phyloP scores from a whole-genome alignment of 345 rosid genomes.

The Hypericum perforatum region DNA sequence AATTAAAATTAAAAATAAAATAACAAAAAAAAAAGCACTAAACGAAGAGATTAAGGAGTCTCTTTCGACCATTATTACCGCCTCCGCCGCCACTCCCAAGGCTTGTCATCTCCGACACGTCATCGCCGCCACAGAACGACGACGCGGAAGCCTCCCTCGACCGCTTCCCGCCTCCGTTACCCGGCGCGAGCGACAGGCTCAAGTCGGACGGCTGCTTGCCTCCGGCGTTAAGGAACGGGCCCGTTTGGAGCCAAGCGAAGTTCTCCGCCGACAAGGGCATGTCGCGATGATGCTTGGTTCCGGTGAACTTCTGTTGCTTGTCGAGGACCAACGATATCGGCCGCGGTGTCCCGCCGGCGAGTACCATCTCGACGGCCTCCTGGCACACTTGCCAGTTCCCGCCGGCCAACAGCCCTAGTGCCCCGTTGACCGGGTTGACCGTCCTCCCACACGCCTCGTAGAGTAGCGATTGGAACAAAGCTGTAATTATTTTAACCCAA shows the following conservation, averaged over 20 bases:
- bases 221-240: background rate
- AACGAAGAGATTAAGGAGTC: constrained; percentile 59
- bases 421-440: constrained; percentile 53
- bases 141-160: constrained; percentile 13
- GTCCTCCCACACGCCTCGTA: constrained; percentile 61
- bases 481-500: constrained; percentile 12
- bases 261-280: too few species aligned
- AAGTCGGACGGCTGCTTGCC: constrained; percentile 24
- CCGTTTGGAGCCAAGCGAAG: too few species aligned
- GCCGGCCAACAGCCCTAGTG: constrained; percentile 45
- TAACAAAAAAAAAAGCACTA: background rate
- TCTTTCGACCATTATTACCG: constrained; percentile 15
- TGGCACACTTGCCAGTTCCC: constrained; percentile 51
- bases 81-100: constrained; percentile 18
- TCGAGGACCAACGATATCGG: constrained; percentile 15
- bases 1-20: too few species aligned
- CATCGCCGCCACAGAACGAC: constrained; percentile 18
- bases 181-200: constrained; percentile 16
- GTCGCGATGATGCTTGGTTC: too few species aligned
- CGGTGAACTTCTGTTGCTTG: too few species aligned
- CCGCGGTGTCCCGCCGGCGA: constrained; percentile 30
- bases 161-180: constrained; percentile 15
- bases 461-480: constrained; percentile 47
- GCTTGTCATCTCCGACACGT: constrained; percentile 32
- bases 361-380: constrained; percentile 45